Evolutionary conservation across 108 stramenopile genomes (phyloP).

Genomic region (Fistulifera pelliculosa): DNA sequence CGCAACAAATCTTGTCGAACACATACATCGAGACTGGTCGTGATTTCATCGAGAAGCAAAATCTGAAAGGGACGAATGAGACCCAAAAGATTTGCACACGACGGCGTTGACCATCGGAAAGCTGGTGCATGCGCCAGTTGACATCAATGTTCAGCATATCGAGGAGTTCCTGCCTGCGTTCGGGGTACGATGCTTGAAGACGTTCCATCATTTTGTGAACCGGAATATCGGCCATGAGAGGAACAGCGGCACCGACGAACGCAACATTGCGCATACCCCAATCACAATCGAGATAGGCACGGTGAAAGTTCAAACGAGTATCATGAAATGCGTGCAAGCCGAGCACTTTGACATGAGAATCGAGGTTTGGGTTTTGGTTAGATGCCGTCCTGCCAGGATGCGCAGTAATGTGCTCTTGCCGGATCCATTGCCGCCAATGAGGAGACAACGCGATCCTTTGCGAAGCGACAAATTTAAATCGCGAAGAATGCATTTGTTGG

Average conservation of each 20-base stretch:
- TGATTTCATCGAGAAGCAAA: conserved; percentile 95
- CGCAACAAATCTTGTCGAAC: conserved; percentile 87
- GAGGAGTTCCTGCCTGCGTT: conserved; percentile 91
- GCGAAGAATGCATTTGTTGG: conserved; percentile 29
- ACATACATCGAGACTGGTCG: conserved; percentile 92
- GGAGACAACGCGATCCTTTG: conserved; percentile 69
- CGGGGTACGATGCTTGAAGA: conserved; percentile 88
- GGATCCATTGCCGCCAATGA: conserved; percentile 84
- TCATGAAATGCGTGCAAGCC: conserved; percentile 92
- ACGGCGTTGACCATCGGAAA: conserved; percentile 86
- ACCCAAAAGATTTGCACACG: conserved; percentile 95
- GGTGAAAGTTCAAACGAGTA: conserved; percentile 85
- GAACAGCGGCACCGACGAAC: conserved; percentile 88
- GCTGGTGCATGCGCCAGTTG: conserved; percentile 96
- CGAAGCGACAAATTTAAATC: conserved; percentile 54
- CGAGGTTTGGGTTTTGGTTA: conserved; percentile 49
- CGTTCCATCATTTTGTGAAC: conserved; percentile 94
- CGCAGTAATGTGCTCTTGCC: conserved; percentile 86
- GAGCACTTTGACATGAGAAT: conserved; percentile 57
- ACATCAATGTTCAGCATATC: conserved; percentile 92
- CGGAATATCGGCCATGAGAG: conserved; percentile 88
- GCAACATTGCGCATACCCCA: conserved; percentile 98
- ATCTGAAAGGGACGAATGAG: conserved; percentile 93
- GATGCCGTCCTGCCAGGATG: conserved; percentile 87
- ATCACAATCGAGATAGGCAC: conserved; percentile 90